Evolutionary conservation across 208 protist genomes (phyloP).

Genomic region (Polymyxa betae): DNA sequence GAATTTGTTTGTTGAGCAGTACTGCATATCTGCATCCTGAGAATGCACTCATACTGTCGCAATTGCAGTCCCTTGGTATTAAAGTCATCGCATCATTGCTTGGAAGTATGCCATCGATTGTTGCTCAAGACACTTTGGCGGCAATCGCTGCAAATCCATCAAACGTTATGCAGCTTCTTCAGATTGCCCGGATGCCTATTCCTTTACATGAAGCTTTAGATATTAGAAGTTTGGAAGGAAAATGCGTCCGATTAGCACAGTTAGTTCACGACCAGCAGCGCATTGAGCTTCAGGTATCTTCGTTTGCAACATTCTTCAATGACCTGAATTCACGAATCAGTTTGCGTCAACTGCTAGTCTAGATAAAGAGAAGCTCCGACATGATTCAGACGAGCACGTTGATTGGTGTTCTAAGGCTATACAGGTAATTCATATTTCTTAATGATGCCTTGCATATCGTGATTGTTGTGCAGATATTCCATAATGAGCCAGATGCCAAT

Average conservation of each 20-base stretch:
- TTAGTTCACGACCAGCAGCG: neutral
- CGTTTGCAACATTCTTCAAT: neutral
- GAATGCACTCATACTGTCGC: neutral
- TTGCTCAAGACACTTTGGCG: neutral
- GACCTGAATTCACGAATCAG: neutral
- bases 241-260: neutral
- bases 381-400: slow-evolving; percentile 7
- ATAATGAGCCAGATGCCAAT: neutral
- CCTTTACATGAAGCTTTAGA: slow-evolving; percentile 49
- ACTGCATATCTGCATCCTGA: no score
- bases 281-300: neutral
- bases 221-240: neutral
- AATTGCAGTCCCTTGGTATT: slow-evolving; percentile 5
- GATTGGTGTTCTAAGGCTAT: slow-evolving; percentile 32
- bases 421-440: neutral
- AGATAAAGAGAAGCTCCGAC: neutral
- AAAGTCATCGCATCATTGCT: neutral
- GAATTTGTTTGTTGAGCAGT: no score
- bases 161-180: neutral
- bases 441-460: no score
- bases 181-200: slow-evolving; percentile 37
- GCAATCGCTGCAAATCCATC: neutral
- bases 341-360: neutral
- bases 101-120: neutral
- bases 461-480: neutral